phyloP scores from a whole-genome alignment of 1,139 yeast genomes.

The Taphrina betulina region DNA sequence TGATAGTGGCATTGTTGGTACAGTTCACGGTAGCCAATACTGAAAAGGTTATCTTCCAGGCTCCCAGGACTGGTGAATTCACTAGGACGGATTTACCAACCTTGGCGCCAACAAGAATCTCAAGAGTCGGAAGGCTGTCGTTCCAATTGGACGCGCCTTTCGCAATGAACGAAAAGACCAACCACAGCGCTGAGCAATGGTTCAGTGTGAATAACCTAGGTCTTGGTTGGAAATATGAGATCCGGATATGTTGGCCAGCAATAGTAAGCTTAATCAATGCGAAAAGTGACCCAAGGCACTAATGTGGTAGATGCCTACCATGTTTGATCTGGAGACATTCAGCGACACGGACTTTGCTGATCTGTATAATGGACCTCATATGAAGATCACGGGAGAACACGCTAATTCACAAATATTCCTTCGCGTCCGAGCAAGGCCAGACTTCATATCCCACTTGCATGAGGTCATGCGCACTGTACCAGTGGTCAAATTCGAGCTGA shows the following conservation, averaged over 20 bases:
- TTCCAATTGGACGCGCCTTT: conserved; percentile 6
- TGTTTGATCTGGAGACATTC: neutral
- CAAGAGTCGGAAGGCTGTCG: conserved; percentile 7
- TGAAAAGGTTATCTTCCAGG: conserved; percentile 19
- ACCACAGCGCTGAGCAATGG: conserved; percentile 9
- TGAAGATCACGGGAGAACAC: too few species aligned
- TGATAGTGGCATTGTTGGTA: too few species aligned
- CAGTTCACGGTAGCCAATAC: conserved; percentile 7
- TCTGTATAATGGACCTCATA: too few species aligned
- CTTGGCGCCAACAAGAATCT: neutral
- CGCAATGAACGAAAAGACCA: neutral
- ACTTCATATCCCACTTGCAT: conserved; percentile 1
- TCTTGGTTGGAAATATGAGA: conserved; percentile 10
- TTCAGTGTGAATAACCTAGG: neutral
- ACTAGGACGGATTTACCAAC: neutral
- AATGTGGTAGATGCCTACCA: conserved; percentile 19
- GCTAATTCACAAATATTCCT: conserved; percentile 10
- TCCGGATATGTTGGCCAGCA: conserved; percentile 30
- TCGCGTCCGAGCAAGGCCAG: conserved; percentile 11
- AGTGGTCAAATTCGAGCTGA: conserved; percentile 10
- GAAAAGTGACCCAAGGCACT: too few species aligned
- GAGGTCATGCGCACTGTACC: conserved; percentile 1
- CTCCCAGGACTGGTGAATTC: neutral
- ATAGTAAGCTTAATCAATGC: neutral
- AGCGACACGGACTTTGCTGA: neutral